phyloP scores from a whole-genome alignment of 495 filamentous ascomycete species.

The Echria macrotheca region DNA sequence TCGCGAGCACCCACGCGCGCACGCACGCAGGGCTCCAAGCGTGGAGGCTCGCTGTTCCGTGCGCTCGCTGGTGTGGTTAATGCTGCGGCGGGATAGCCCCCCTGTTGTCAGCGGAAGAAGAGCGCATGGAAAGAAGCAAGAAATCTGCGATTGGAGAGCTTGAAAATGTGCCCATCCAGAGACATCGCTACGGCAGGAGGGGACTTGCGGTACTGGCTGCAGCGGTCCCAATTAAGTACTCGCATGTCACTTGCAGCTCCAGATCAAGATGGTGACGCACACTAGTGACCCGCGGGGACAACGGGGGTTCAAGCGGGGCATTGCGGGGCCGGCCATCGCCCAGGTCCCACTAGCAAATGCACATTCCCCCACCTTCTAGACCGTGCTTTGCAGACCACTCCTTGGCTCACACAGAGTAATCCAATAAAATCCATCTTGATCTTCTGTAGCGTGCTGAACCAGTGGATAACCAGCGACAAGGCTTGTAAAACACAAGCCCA shows the following conservation, averaged over 20 bases:
- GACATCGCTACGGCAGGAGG: slow-evolving; percentile 4
- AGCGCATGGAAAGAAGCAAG: not conserved
- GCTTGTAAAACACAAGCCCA: too few relatives aligned
- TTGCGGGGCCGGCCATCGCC: slow-evolving; percentile 1
- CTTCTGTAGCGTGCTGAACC: too few relatives aligned
- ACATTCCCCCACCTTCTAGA: not conserved
- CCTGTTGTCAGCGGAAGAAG: not conserved
- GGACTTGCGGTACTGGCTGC: slow-evolving; percentile 2
- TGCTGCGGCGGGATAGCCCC: slow-evolving; percentile 6
- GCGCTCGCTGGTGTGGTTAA: slow-evolving; percentile 7
- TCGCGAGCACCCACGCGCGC: not conserved
- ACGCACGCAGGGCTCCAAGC: not conserved
- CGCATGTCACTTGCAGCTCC: slow-evolving; percentile 7
- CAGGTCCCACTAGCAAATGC: not conserved
- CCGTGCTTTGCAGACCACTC: too few relatives aligned
- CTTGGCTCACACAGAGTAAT: not conserved
- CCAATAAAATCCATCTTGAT: too few relatives aligned
- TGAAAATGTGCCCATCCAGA: not conserved
- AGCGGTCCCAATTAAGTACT: slow-evolving; percentile 9
- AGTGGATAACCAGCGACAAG: too few relatives aligned
- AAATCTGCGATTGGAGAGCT: slow-evolving; percentile 9
- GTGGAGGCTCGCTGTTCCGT: not conserved
- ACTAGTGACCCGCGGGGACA: slow-evolving; percentile 9
- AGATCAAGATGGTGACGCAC: slow-evolving; percentile 11
- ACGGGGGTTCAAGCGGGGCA: slow-evolving; percentile 6